Evolutionary conservation across 1,284 basidiomycete genomes (phyloP).

Genomic region (Laetiporus sulphureus): DNA sequence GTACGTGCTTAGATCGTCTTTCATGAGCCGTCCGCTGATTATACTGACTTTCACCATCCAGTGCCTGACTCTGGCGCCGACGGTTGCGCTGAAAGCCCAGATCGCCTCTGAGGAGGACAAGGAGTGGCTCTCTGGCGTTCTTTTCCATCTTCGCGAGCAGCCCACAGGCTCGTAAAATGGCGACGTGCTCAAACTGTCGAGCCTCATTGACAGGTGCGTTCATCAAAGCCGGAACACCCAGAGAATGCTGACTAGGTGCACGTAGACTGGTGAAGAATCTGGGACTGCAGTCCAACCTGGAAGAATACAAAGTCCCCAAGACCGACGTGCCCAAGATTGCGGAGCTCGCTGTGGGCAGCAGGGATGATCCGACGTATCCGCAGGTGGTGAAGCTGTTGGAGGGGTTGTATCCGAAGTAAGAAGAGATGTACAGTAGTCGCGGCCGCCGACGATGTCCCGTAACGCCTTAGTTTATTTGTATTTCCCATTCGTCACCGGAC

Average conservation of each 20-base stretch:
- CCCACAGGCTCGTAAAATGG: constrained; percentile 54
- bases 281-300: constrained; percentile 50
- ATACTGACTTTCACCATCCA: constrained; percentile 18
- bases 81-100: constrained; percentile 52
- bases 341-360: constrained; percentile 35
- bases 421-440: background rate
- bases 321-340: constrained; percentile 48
- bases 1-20: constrained; percentile 30
- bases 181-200: constrained; percentile 48
- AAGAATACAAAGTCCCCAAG: constrained; percentile 52
- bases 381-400: constrained; percentile 43
- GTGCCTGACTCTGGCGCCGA: constrained; percentile 72
- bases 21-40: rapidly evolving
- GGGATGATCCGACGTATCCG: constrained; percentile 29
- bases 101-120: constrained; percentile 52
- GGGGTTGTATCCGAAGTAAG: constrained; percentile 30
- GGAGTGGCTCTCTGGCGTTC: constrained; percentile 43
- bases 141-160: constrained; percentile 51
- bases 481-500: too few relatives aligned
- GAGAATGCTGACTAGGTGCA: background rate
- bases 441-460: too few relatives aligned
- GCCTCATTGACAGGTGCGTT: constrained; percentile 47
- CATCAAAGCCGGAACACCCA: background rate
- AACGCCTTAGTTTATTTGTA: too few relatives aligned
- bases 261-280: constrained; percentile 50